Base-by-base conservation (phyloP, 164 flowering plant species). In the Annona cherimola region DNA sequence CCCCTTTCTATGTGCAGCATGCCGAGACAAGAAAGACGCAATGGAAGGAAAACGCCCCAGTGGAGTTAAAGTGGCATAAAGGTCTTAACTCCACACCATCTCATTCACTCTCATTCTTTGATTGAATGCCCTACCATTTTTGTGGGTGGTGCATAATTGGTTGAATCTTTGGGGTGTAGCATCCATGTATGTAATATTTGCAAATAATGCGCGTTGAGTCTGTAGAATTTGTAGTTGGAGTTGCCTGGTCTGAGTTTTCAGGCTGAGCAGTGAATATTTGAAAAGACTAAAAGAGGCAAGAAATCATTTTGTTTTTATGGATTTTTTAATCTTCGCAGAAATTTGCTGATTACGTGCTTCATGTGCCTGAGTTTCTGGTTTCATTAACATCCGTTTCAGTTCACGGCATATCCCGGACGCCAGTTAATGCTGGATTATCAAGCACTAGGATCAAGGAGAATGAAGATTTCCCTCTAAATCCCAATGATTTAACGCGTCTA, bases 21-120 rank as follows among this genome's bases (percentile, higher is more conserved):
- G 92, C 68, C 85, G 91, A 3, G 81, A 86, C 65, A 88, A 90
- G 83, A 87, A 90, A 81, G 95, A 90, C 42, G 95, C 92, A 68
- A 88, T 87, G 91, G 95, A 90, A 86, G 92, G 92, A 67, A 90
- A 88, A 70, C 88, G 89, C 19, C 94, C 87, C 0, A 89, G 89
- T 71, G 88, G 89, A 62, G 82, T 85, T 45, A 82, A 79, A 83
- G 90, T 84, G 71, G 80, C 80, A 19, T 89, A 82, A 74, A 44
- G 42, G 42, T 46, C 5, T 42, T 12, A 5, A 4, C 18, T 42
- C 19, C 40, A 19, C 40, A 12, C 11, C 6, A 19, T 61, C 9
- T 44, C 26, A 4, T 42, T 61, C 41, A 61, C 46, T 35, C 43
- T 42, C 59, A 63, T 71, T 71, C 42, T 71, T 71, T 42, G 16